phyloP scores from a whole-genome alignment of 2,329 filamentous ascomycete species.

The Westerdykella ornata region DNA sequence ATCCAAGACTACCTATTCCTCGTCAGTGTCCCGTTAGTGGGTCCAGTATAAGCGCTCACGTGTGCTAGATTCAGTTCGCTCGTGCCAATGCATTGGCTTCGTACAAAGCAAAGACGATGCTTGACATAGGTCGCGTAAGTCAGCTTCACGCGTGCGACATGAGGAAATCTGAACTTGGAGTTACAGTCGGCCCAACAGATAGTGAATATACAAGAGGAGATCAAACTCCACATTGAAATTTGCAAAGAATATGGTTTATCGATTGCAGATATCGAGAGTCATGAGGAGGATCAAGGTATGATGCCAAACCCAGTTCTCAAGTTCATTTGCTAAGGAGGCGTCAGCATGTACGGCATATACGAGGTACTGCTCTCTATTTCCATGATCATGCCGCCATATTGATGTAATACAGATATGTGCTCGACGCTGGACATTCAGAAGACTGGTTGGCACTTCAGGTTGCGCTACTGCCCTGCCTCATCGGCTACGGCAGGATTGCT shows the following conservation, averaged over 20 bases:
- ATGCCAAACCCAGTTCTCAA: not conserved
- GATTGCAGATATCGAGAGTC: slow-evolving; percentile 62
- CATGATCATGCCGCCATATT: not conserved
- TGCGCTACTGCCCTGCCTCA: slow-evolving; percentile 74
- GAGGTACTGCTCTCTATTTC: slow-evolving; percentile 20
- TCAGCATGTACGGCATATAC: slow-evolving; percentile 75
- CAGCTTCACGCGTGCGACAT: not conserved
- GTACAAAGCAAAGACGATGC: slow-evolving; percentile 72
- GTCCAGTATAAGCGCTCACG: slow-evolving; percentile 1
- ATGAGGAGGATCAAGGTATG: slow-evolving; percentile 67
- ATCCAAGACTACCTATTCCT: slow-evolving; percentile 90
- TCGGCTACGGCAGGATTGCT: slow-evolving; percentile 83
- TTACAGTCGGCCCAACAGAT: slow-evolving; percentile 64
- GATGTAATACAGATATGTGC: slow-evolving; percentile 56
- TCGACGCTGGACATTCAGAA: slow-evolving; percentile 80
- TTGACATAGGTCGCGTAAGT: slow-evolving; percentile 63
- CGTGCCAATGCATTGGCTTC: slow-evolving; percentile 77
- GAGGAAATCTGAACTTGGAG: slow-evolving; percentile 1
- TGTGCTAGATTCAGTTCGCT: slow-evolving; percentile 68
- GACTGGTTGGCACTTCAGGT: slow-evolving; percentile 85
- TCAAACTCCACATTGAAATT: slow-evolving; percentile 73
- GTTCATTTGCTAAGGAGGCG: slow-evolving; percentile 1
- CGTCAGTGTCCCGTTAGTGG: slow-evolving; percentile 43
- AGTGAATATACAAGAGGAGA: slow-evolving; percentile 69
- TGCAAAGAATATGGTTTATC: slow-evolving; percentile 75